Percentiles rank a stretch among this genome's conserved stretches.
Conservation (phyloP, 176 grass and related monocot genomes). For the Oryza officinalis region DNA sequence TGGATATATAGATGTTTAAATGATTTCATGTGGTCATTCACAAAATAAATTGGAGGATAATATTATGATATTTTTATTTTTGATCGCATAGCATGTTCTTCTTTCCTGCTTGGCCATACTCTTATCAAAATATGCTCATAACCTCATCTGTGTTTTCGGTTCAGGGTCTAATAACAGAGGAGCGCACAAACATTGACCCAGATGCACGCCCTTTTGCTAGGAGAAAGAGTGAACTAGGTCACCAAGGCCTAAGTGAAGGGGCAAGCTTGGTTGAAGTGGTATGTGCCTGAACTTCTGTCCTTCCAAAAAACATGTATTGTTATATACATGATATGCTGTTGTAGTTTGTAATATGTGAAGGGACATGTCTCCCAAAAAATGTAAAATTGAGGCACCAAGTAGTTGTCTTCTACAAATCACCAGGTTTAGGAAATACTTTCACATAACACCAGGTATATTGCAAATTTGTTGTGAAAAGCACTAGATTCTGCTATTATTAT, state of each 20-base stretch:
- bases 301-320: conserved; percentile 4
- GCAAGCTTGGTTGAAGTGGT: conserved; percentile 96
- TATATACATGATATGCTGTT: conserved; percentile 12
- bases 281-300: conserved; percentile 30
- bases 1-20: not conserved
- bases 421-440: not conserved
- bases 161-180: conserved; percentile 95
- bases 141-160: conserved; percentile 23
- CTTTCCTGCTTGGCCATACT: conserved; percentile 1
- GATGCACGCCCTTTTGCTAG: conserved; percentile 81
- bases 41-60: not conserved
- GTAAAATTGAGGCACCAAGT: not conserved
- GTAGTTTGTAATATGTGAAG: conserved; percentile 2
- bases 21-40: not conserved
- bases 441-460: not conserved
- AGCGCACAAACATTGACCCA: conserved; percentile 72
- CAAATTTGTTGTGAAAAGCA: not conserved
- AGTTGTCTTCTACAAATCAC: not conserved
- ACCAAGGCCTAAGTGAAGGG: conserved; percentile 81
- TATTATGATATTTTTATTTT: not conserved
- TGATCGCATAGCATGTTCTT: not conserved
- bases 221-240: conserved; percentile 64
- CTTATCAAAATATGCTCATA: conserved; percentile 22
- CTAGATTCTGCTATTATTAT: not conserved
- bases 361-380: conserved; percentile 9